Evolutionary conservation across 176 grass and related monocot species (phyloP), one percentile per base, ranked within the genome.

Genomic region (Puccinellia tenuiflora): DNA sequence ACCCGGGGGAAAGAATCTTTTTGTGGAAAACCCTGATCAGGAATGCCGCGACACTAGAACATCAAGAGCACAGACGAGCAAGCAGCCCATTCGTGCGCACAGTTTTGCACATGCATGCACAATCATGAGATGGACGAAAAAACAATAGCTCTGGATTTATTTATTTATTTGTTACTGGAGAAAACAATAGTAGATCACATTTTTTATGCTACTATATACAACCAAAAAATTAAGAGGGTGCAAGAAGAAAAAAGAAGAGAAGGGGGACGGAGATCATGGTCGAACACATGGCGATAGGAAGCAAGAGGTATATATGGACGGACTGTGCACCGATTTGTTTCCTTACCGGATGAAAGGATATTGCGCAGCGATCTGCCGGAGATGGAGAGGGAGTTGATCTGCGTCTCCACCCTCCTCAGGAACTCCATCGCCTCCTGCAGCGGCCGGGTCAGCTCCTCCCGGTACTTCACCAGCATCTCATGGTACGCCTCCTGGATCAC

Each of bases 351-450:
- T 46, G 96, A 88, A 17, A 93, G 81, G 89, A 93, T 96, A 78
- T 86, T 63, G 57, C 91, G 89, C 39, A 95, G 83, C 46, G 92
- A 95, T 71, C 93, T 86, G 80, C 92, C 88, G 74, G 93, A 86
- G 69, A 98, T 94, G 38, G 93, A 96, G 21, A 98, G 96, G 17
- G 96, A 90, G 90, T 81, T 98, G 62, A 98, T 85, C 68, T 98
- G 96, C 53, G 89, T 79, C 85, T 98, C 96, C 17, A 99, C 96
- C 39, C 85, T 88, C 43, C 91, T 65, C 77, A 99, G 81, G 73
- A 99, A 99, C 87, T 99, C 93, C 93, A 96, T 99, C 15, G 93
- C 91, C 68, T 99, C 96, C 60, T 99, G 93, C 78, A 99, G 83
- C 85, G 96, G 96, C 87, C 91, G 90, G 28, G 89, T 90, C 37